Base-by-base conservation (phyloP, 2,329 filamentous ascomycete species). In the Cercospora zeina region DNA sequence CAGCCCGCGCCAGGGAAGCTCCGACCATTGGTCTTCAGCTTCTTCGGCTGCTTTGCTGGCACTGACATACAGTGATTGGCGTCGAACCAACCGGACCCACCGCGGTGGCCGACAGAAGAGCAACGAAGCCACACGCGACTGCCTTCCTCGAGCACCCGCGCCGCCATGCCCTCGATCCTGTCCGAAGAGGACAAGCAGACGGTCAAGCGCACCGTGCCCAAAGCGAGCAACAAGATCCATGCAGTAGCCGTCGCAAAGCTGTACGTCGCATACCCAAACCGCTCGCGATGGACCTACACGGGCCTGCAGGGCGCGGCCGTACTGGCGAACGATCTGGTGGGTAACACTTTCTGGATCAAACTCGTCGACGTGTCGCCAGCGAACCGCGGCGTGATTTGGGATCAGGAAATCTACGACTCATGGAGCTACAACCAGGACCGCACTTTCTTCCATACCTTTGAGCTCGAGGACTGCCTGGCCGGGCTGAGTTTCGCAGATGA, bases 401-500 rank as follows among this genome's bases (percentile, higher is more conserved):
- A 96, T 73, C 93, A 97, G 79, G 95, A 99, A 78, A 91, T 99
- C 71, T 99, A 96, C 79, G 93, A 99, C 70, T 87, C 87, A 55
- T 97, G 96, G 83, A 82, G 83, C 66, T 99, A 97, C 81, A 96
- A 97, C 78, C 93, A 97, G 74, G 95, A 99, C 76, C 88, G 95
- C 65, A 93, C 91, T 63, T 99, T 97, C 79, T 99, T 99, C 79
- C 93, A 97, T 78, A 92, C 91, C 5, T 99, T 99, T 75, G 95
- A 99, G 79, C 84, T 96, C 60, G 93, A 97, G 77, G 87, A 96
- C 66, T 97, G 92, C 72, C 80, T 96, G 64, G 95, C 92, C 5
- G 95, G 88, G 0, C 80, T 99, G 63, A 96, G 91, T 24, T 99
- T 99, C 72, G 87, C 89, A 64, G 95, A 97, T 76, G 95, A 97